A percentile compares a stretch with the other conserved stretches of the same genome.
Evolutionary conservation across 176 grass and related monocot species (phyloP).

Genomic region (bread wheat (Triticum aestivum)): DNA sequence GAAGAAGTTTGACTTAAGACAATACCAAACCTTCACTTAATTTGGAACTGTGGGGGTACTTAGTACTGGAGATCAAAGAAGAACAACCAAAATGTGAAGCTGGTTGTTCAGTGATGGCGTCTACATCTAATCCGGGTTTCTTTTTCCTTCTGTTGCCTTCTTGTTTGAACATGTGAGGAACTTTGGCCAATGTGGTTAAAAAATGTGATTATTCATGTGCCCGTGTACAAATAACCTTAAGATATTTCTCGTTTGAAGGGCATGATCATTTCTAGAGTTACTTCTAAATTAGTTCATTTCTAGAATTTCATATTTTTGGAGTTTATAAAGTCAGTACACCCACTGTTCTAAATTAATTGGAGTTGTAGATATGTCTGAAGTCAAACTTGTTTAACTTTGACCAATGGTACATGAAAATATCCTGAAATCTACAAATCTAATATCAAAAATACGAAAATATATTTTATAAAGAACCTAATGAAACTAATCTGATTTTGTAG

Average conservation of each 20-base stretch:
- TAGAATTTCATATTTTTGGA: background rate
- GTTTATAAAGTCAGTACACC: background rate
- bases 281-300: background rate
- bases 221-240: background rate
- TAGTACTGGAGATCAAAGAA: background rate
- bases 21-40: too few relatives aligned
- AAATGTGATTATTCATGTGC: slow-evolving; percentile 14
- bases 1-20: too few relatives aligned
- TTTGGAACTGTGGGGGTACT: background rate
- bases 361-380: background rate
- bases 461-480: too few relatives aligned
- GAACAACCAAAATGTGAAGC: background rate
- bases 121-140: background rate
- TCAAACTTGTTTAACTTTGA: background rate
- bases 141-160: background rate
- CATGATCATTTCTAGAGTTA: background rate
- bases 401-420: background rate
- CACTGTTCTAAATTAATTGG: background rate
- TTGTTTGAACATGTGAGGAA: background rate
- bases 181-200: background rate
- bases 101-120: background rate
- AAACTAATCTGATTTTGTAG: too few relatives aligned
- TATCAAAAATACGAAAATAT: too few relatives aligned
- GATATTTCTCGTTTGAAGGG: too few relatives aligned
- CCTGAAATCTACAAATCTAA: background rate